Evolutionary conservation across 129 eudicot genomes (phyloP).

Genomic region (Flaveria brownii): DNA sequence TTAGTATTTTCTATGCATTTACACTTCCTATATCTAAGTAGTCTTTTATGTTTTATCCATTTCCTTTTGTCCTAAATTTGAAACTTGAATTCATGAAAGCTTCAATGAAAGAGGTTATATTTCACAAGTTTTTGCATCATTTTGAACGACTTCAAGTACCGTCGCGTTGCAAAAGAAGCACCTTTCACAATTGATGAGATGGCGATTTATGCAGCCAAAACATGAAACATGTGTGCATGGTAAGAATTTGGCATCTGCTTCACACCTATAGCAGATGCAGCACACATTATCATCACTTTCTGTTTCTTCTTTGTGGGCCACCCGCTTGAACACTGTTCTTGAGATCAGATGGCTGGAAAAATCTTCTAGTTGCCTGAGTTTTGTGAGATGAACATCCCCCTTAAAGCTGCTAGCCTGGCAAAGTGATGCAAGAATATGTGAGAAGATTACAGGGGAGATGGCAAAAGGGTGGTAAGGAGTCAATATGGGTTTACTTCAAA

Average conservation of each 20-base stretch:
- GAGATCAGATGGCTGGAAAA: slow-evolving; percentile 64
- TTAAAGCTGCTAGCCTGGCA: slow-evolving; percentile 62
- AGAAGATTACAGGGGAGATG: background rate
- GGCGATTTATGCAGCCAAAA: slow-evolving; percentile 89
- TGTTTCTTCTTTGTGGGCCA: slow-evolving; percentile 42
- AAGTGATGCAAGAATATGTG: slow-evolving; percentile 19
- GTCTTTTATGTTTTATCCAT: slow-evolving; percentile 20
- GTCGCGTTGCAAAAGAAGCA: slow-evolving; percentile 96
- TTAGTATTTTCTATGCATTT: slow-evolving; percentile 27
- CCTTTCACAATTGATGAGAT: slow-evolving; percentile 87
- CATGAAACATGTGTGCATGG: slow-evolving; percentile 89
- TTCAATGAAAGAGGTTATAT: slow-evolving; percentile 22
- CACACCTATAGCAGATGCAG: slow-evolving; percentile 77
- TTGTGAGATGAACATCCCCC: slow-evolving; percentile 59
- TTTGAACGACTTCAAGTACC: slow-evolving; percentile 52
- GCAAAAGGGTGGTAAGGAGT: background rate
- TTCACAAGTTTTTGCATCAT: slow-evolving; percentile 35
- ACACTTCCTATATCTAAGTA: slow-evolving; percentile 32
- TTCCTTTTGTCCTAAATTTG: slow-evolving; percentile 26
- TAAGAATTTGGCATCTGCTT: slow-evolving; percentile 68
- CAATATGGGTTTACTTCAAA: background rate
- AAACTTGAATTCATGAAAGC: slow-evolving; percentile 19
- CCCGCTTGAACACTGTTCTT: slow-evolving; percentile 40
- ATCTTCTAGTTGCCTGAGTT: slow-evolving; percentile 68
- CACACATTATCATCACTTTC: slow-evolving; percentile 60